Percentiles rank a stretch among this genome's conserved stretches.
These are phyloP conservation scores for Kodamaea hsintzibuensis DNA, from an alignment of 805 yeast species.

Conservation along the genomic window DNA sequence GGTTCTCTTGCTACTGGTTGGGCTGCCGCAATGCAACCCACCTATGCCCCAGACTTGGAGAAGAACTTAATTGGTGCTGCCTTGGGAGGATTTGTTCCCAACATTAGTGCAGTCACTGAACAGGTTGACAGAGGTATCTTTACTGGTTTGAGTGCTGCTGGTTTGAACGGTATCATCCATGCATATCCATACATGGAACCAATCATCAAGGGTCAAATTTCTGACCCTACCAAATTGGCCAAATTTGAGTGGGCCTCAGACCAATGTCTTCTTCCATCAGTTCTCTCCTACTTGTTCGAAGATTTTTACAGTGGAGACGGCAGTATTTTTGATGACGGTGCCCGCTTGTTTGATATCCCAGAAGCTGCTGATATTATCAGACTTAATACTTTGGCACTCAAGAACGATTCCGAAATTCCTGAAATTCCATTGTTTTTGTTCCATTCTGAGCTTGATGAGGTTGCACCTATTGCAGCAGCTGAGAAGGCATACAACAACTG, in stretches of 20 bases:
- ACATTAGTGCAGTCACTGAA: constrained; percentile 26
- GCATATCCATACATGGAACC: constrained; percentile 27
- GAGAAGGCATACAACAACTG: constrained; percentile 24
- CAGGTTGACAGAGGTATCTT: constrained; percentile 24
- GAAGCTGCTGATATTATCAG: neutral
- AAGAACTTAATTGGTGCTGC: constrained; percentile 28
- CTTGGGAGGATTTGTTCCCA: constrained; percentile 38
- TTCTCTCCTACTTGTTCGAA: neutral
- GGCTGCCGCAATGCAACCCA: constrained; percentile 37
- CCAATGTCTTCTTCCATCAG: constrained; percentile 4
- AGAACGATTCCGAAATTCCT: neutral
- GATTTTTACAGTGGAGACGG: constrained; percentile 14
- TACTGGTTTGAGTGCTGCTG: constrained; percentile 30
- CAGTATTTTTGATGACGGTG: constrained; percentile 15
- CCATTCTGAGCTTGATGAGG: constrained; percentile 13
- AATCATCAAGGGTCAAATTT: neutral
- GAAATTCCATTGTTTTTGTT: constrained; percentile 13
- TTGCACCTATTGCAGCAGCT: constrained; percentile 12
- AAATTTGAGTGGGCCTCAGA: constrained; percentile 2
- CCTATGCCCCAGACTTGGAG: constrained; percentile 32
- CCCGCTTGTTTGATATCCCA: neutral
- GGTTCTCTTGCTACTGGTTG: constrained; percentile 38
- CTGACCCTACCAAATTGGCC: neutral
- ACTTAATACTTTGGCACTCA: neutral
- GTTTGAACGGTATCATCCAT: constrained; percentile 28